A percentile compares a stretch with the other conserved stretches of the same genome.
Evolutionary conservation across 257 asterid species (phyloP).

Genomic region (Leptodermis oblonga): DNA sequence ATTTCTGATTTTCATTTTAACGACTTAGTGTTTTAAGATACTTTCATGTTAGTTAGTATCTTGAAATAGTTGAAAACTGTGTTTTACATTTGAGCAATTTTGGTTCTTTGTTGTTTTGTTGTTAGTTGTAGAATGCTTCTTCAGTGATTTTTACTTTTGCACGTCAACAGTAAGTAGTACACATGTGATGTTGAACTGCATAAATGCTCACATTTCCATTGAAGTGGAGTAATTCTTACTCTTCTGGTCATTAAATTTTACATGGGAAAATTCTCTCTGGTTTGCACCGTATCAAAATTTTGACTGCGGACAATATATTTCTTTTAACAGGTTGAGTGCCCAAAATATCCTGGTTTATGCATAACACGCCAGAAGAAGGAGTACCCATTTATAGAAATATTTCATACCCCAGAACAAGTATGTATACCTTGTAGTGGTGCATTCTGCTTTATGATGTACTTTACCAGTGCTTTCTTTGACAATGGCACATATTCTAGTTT

Average conservation of each 20-base stretch:
- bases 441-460: background rate
- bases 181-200: constrained; percentile 1
- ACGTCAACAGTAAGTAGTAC: background rate
- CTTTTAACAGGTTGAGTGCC: constrained; percentile 72
- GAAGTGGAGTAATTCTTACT: background rate
- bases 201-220: background rate
- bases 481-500: background rate
- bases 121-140: background rate
- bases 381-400: constrained; percentile 83
- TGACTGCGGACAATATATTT: constrained; percentile 4
- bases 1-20: background rate
- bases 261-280: background rate
- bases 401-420: constrained; percentile 89
- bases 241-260: background rate
- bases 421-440: too few species aligned
- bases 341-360: constrained; percentile 95
- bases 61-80: background rate
- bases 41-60: background rate
- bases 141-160: background rate
- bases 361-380: constrained; percentile 83
- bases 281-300: constrained; percentile 2
- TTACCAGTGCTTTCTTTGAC: constrained; percentile 4
- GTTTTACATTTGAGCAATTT: background rate
- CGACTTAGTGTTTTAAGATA: background rate
- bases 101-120: background rate